Base-by-base conservation (phyloP, 169 alveolate genomes). In the Plasmodium ovale region DNA sequence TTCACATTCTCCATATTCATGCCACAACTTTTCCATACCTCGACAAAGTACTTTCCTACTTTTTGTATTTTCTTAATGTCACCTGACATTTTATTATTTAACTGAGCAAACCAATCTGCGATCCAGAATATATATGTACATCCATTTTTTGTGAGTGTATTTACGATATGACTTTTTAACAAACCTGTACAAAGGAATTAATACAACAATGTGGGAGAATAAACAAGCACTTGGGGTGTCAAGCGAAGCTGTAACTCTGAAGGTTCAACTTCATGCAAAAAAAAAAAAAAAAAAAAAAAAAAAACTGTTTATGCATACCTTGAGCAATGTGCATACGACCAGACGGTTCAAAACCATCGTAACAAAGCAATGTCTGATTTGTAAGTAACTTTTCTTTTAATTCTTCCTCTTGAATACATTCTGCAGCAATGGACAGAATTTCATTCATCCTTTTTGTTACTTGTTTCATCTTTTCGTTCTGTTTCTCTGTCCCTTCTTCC, bases 271-370 rank as follows among this genome's bases (percentile, higher is more conserved):
- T n/a, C n/a, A n/a, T n/a, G n/a, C n/a, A n/a, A n/a, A n/a, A n/a
- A n/a, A n/a, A n/a, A n/a, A n/a, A n/a, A n/a, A n/a, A n/a, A n/a
- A n/a, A n/a, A n/a, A n/a, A n/a, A n/a, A n/a, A n/a, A n/a, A n/a
- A n/a, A n/a, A n/a, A n/a, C n/a, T 84, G 69, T 87, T 71, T 27
- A 87, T 94, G 0, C 96, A 88, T 92, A 97, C 96, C 99, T 94
- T 99, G 99, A 7, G 99, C 99, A 19, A 99, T 98, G 94, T 99
- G 99, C 99, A 99, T 98, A 70, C 99, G 95, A 23, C 99, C 99
- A 10, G 99, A 97, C 3, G 99, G 99, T 92, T 99, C 99, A 90
- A 99, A 99, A 19, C 99, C 99, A 95, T 99, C 99, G 91, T 99
- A 99, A 90, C 99, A 96, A 27, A 96, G 95, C 95, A 77, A n/a